Evolutionary conservation across 2,329 filamentous ascomycete genomes (phyloP).

Genomic region (Celoporthe dispersa): DNA sequence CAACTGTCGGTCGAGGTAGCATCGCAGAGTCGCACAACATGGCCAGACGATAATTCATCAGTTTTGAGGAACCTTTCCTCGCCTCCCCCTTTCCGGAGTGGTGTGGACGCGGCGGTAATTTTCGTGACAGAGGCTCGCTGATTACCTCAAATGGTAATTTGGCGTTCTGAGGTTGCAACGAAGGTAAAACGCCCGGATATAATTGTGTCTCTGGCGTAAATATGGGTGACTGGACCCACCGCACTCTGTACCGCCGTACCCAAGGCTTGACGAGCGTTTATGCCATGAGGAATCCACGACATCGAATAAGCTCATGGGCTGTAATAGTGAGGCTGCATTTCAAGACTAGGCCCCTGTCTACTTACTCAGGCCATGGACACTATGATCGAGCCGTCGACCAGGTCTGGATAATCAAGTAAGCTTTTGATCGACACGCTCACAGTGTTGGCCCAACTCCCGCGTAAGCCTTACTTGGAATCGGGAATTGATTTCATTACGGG

Average conservation of each 20-base stretch:
- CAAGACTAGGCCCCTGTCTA: not conserved
- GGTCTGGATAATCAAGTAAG: not conserved
- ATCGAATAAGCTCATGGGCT: not conserved
- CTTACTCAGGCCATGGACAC: not conserved
- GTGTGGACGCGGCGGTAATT: not conserved
- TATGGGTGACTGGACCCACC: not conserved
- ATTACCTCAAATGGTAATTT: not conserved
- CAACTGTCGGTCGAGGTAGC: not conserved
- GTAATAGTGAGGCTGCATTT: not conserved
- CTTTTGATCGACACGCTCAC: too few relatives aligned
- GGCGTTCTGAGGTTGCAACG: not conserved
- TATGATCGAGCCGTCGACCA: too few relatives aligned
- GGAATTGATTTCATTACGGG: not conserved
- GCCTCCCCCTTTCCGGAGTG: not conserved
- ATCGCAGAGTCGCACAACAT: not conserved
- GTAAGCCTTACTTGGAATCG: not conserved
- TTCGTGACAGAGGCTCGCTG: too few relatives aligned
- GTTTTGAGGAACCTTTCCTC: not conserved
- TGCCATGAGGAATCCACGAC: too few relatives aligned
- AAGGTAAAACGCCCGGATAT: too few relatives aligned
- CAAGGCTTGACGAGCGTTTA: too few relatives aligned
- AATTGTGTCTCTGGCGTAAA: too few relatives aligned
- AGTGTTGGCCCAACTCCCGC: too few relatives aligned
- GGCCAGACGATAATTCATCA: not conserved
- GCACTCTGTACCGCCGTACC: not conserved